Evolutionary conservation across 2,329 filamentous ascomycete species (phyloP), one percentile per base, ranked within the genome.

Genomic region (Bertia moriformis): DNA sequence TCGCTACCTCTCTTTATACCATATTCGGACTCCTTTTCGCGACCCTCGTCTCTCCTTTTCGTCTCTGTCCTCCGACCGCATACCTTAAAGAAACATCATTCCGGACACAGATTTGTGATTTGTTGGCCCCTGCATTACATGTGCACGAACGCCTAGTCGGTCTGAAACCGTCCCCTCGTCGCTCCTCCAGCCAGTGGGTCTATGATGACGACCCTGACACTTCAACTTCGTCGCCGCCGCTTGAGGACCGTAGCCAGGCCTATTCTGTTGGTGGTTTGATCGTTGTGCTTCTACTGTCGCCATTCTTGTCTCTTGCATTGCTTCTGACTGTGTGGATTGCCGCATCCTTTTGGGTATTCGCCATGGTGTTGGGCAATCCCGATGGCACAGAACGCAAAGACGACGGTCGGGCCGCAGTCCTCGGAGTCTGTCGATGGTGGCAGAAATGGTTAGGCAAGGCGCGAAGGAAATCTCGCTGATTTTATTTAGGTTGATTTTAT

Each of bases 311-410:
- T 39, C 53, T 75, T 10, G 69, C 65, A 27, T 60, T 77, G 37
- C 63, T 72, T 15, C 51, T 75, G 13, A 66, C 67, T 1, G 63
- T 67, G 4, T 78, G 73, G 73, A 66, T 69, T 0, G 63, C 71
- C 0, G 73, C 70, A 1, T 67, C 62, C 15, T 79, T 78, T 56
- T 78, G 73, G 74, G 56, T 75, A 39, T 75, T 73, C 48, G 63
- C 70, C 18, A 65, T 66, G 48, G 69, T 78, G 10, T 57, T 79
- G 38, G 74, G 74, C 3, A 74, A 78, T 52, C 74, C 74, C 19
- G 71, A 73, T 40, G 69, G 69, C 30, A 67, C 66, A 19, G 69
- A 72, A 47, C 65, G 68, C 18, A 66, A 67, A 45, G 74, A 78
- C 44, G 74, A 79, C 45, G 74, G 74, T 12, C 61, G 66, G 39